Base-by-base conservation (phyloP, 257 asterid genomes). In the Solanum ahanhuiri region DNA sequence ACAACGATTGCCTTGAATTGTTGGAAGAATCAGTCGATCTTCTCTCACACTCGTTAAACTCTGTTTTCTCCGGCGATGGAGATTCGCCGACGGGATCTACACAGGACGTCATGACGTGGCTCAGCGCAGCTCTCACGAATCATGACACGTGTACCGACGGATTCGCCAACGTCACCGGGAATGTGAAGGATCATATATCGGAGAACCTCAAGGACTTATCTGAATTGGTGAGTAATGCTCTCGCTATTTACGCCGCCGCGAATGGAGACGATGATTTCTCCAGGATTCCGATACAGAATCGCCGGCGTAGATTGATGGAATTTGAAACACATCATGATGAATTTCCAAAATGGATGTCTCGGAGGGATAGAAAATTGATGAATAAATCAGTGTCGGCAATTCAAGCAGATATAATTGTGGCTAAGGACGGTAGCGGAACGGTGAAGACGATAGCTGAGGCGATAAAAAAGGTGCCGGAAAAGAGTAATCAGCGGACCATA, bases 91-190 rank as follows among this genome's bases (percentile, higher is more conserved):
- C 86, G 85, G 91, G 83, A 0, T 88, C 94, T 28, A 87, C 93
- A 22, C 94, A 93, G 66, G 98, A 97, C 89, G 96, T 97, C 71
- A 67, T 91, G 87, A 97, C 99, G 77, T 97, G 99, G 99, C 94
- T 97, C 48, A 97, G 99, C 89, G 96, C 99, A 6, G 90, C 99
- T 45, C 18, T 97, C 23, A 94, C 99, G 37, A 97, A 95, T 76
- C 99, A 95, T 86, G 99, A 97, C 90, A 97, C 99, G 30, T 97
- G 99, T 87, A 87, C 88, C 4, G 98, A 97, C 2, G 98, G 99
- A 5, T 94, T 97, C 82, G 87, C 87, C 2, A 89, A 95, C 25
- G 64, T 93, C 3, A 90, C 87, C 57, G 98, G 96, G 82, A 84
- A 88, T 85, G 96, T 97, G 77, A 94, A 93, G 88, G 85, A 83